Conservation (phyloP, 2,329 filamentous ascomycete genomes). For the Phialophora expanda region DNA sequence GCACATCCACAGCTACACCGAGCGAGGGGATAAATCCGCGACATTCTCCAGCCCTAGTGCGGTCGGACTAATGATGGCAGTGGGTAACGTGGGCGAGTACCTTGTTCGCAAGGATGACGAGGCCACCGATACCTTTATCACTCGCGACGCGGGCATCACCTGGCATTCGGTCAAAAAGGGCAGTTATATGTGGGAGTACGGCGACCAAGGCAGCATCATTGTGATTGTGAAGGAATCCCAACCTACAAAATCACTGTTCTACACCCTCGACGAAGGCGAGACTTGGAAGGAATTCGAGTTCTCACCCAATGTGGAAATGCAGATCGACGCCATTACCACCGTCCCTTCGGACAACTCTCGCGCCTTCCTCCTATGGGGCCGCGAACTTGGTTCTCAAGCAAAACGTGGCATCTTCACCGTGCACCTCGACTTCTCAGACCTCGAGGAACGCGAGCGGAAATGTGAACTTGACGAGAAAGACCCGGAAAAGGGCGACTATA, state of each 20-base stretch:
- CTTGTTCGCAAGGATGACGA: conserved; percentile 72
- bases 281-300: conserved; percentile 81
- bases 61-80: conserved; percentile 85
- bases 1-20: conserved; percentile 94
- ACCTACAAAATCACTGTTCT: conserved; percentile 71
- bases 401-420: conserved; percentile 67
- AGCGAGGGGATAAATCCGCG: conserved; percentile 78
- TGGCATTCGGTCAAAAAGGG: conserved; percentile 90
- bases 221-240: conserved; percentile 78
- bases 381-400: conserved; percentile 53
- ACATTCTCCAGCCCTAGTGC: conserved; percentile 89
- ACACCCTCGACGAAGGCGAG: conserved; percentile 79
- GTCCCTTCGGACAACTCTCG: conserved; percentile 85
- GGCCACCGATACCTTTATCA: conserved; percentile 91
- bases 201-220: conserved; percentile 91
- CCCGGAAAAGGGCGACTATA: conserved; percentile 71
- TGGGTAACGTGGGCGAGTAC: conserved; percentile 83
- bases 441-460: conserved; percentile 66
- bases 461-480: conserved; percentile 71
- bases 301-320: conserved; percentile 67
- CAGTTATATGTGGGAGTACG: conserved; percentile 89
- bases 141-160: conserved; percentile 82
- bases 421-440: conserved; percentile 85
- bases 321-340: conserved; percentile 81
- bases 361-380: conserved; percentile 90